Base-by-base conservation (phyloP, 2,329 filamentous ascomycete genomes). In the Malbranchea zuffiana region DNA sequence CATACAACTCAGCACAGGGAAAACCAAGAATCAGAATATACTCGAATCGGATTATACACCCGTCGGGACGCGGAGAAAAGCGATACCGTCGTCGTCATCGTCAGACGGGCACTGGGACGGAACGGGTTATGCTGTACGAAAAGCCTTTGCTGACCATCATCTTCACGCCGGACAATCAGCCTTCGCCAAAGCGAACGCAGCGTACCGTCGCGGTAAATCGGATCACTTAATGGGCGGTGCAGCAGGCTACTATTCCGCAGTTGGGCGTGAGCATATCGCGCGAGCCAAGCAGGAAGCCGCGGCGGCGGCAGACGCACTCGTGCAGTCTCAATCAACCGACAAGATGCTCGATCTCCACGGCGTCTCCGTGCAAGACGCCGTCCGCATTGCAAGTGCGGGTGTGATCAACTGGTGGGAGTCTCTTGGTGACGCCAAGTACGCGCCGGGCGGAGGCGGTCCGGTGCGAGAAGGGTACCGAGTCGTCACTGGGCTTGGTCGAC, bases 281-380 rank as follows among this genome's bases (percentile, higher is more conserved):
- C 65, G 66, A 28, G 72, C 77, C 2, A 71, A 72, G 43, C 63
- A 64, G 12, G 71, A 75, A n/a, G 66, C 67, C 12, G 75, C 76
- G n/a, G 66, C 67, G 0, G 77, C 77, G 1, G 83, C 85, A 1
- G 80, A 90, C 49, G 60, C 71, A 0, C 67, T 80, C 3, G 87
- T 88, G 1, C 68, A 77, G 7, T 54, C 62, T 6, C 80, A 86
- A 52, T 87, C 82, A 34, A 69, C 68, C 0, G 42, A 55, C 1
- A 66, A 60, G 1, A 63, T 69, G 13, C 66, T 92, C 5, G 88
- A 96, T 56, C 65, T 96, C 17, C 88, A 96, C 55, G 84, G 85
- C 4, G 75, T 94, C 4, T 77, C 71, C 29, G 86, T 95, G 1
- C 67, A 76, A 32, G 82, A 93, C 55, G 88, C 82, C 1, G 76